Evolutionary conservation across 495 filamentous ascomycete genomes (phyloP).

Genomic region (Elasticomyces elasticus): DNA sequence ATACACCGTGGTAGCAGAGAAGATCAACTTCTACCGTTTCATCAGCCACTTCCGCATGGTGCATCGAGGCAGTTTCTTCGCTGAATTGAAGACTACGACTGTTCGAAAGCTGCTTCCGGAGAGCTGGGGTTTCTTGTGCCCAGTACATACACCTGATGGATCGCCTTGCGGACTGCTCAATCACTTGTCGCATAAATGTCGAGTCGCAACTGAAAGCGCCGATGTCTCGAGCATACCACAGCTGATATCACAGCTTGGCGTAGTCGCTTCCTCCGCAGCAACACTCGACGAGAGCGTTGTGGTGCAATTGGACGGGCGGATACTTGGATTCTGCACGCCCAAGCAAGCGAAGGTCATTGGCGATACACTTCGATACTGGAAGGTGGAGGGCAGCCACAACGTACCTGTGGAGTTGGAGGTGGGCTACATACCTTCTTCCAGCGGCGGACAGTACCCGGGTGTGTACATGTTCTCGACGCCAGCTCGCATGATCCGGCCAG

Average conservation of each 20-base stretch:
- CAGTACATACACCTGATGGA: conserved; percentile 96
- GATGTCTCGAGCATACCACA: conserved; percentile 63
- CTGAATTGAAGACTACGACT: conserved; percentile 91
- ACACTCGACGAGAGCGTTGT: conserved; percentile 70
- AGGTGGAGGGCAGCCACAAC: conserved; percentile 79
- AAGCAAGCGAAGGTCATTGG: conserved; percentile 67
- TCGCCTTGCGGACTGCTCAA: conserved; percentile 88
- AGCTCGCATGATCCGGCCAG: conserved; percentile 79
- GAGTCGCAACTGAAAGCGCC: conserved; percentile 61
- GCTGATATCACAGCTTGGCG: conserved; percentile 66
- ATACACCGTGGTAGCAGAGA: conserved; percentile 93
- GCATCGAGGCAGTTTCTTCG: conserved; percentile 97
- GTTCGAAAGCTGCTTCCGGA: conserved; percentile 92
- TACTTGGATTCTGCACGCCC: conserved; percentile 82
- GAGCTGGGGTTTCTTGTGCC: conserved; percentile 95
- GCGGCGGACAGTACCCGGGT: conserved; percentile 86
- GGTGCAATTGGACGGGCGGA: conserved; percentile 78
- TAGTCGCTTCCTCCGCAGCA: conserved; percentile 58
- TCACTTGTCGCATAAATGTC: conserved; percentile 92
- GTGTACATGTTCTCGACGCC: conserved; percentile 84
- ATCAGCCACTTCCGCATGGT: conserved; percentile 99
- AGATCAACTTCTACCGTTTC: conserved; percentile 98
- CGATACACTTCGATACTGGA: conserved; percentile 83
- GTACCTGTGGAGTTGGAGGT: conserved; percentile 83
- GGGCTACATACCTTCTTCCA: conserved; percentile 77